These are phyloP conservation scores for Castanea crenata DNA, from an alignment of 306 rosid genomes.

Conservation along the genomic window DNA sequence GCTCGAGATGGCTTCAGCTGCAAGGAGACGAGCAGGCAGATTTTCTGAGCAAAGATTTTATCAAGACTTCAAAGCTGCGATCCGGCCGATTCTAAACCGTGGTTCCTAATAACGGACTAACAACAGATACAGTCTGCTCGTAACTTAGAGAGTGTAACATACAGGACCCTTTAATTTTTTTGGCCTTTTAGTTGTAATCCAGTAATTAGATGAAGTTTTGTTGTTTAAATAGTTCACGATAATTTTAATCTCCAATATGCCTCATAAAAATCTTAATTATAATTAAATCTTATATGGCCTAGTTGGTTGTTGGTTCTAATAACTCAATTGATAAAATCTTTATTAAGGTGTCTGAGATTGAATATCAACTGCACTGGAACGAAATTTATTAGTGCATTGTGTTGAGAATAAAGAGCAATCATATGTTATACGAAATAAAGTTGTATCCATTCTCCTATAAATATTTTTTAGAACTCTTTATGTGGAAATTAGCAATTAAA, in stretches of 20 bases:
- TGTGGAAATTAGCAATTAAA: no score
- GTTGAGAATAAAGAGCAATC: no score
- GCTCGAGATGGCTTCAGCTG: constrained; percentile 76
- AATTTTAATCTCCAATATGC: not conserved
- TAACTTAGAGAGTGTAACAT: constrained; percentile 13
- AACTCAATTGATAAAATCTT: no score
- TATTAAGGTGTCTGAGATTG: no score
- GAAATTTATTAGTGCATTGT: no score
- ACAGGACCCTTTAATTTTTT: not conserved
- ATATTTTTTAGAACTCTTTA: no score
- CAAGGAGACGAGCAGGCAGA: constrained; percentile 75
- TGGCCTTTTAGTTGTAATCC: not conserved
- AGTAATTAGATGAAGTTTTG: not conserved
- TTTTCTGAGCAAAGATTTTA: constrained; percentile 84
- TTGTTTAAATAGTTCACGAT: not conserved
- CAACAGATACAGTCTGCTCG: not conserved
- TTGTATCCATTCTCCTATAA: no score
- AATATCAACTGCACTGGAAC: no score
- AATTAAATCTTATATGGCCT: no score
- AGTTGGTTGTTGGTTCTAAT: no score
- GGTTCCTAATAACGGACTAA: constrained; percentile 32
- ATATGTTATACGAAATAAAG: no score
- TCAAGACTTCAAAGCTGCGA: constrained; percentile 72
- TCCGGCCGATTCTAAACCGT: constrained; percentile 46
- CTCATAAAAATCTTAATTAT: not conserved